A percentile compares a stretch with the other conserved stretches of the same genome.
These are phyloP conservation scores for Hyparrhenia diplandra DNA, from an alignment of 176 grass and related monocot genomes.

Conservation along the genomic window DNA sequence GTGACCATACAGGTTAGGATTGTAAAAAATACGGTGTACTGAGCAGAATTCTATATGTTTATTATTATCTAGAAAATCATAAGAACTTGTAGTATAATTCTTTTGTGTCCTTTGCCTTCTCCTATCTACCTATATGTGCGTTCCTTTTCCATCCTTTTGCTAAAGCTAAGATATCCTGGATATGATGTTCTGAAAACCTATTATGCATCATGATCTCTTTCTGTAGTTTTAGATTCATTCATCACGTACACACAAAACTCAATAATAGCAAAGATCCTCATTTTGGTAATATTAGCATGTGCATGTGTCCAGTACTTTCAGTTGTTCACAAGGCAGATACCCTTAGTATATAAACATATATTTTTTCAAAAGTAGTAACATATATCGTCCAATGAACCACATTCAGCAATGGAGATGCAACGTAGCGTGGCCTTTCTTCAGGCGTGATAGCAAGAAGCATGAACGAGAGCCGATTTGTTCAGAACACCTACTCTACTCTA, in stretches of 20 bases:
- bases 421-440: constrained; percentile 68
- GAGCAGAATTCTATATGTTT: not conserved
- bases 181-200: not conserved
- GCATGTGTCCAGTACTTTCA: not conserved
- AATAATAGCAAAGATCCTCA: not conserved
- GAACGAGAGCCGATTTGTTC: constrained; percentile 55
- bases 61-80: not conserved
- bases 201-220: not conserved
- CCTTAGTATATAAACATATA: no score
- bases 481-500: not conserved
- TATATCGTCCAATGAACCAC: not conserved
- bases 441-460: constrained; percentile 74
- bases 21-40: constrained; percentile 30
- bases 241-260: not conserved
- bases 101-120: not conserved
- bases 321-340: not conserved
- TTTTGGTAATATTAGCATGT: not conserved
- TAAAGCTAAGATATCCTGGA: not conserved
- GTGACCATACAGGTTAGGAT: constrained; percentile 72
- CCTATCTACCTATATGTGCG: not conserved
- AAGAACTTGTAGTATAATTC: not conserved
- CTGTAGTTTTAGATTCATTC: constrained; percentile 5
- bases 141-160: not conserved
- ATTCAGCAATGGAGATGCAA: constrained; percentile 59
- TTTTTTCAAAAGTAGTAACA: not conserved